Base-by-base conservation (phyloP, 768 basidiomycete species). In the Kwoniella sp. region DNA sequence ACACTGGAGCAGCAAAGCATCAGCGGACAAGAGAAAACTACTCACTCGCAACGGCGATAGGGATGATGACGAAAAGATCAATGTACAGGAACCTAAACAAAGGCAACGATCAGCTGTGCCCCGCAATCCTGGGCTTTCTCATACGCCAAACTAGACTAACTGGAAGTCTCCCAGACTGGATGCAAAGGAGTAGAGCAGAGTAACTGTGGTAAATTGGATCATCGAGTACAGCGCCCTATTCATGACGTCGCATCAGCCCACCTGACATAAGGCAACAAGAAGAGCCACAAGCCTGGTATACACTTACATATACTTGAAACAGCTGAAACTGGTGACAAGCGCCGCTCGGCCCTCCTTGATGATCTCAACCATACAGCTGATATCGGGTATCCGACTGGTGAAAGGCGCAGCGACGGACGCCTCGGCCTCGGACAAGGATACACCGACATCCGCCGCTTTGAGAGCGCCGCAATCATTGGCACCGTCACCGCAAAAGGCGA, bases 181-280 rank as follows among this genome's bases (percentile, higher is more conserved):
- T 0, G 93, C 95, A 77, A 99, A 96, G 0, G 93, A 93, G 81
- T 99, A 99, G 31, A 99, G 81, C 65, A 98, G 81, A 1, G 93
- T 96, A 65, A 98, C 91, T 11, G 93, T 92, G n/a, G 94, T 97
- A 79, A 99, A 99, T 79, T 99, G 96, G 58, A 99, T 99, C 71
- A 99, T 85, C 13, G 96, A 99, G 82, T 98, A 99, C 50, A 99
- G 82, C 0, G 96, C 96, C 95, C 94, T 98, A 52, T 22, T 34
- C 11, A 69, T 38, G 7, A 47, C 13, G 34, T 34, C 34, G 13
- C 7, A 34, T 13, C 34, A 34, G 34, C 13, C 34, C 34, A 34
- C 34, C 34, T 34, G 34, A 13, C 34, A 34, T 34, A 5, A 34
- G 5, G 13, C 34, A 5, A 5, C 34, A 37, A 55, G 2, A 58